Base-by-base conservation (phyloP, 2,329 filamentous ascomycete genomes). In the Acephala macrosclerotiorum region DNA sequence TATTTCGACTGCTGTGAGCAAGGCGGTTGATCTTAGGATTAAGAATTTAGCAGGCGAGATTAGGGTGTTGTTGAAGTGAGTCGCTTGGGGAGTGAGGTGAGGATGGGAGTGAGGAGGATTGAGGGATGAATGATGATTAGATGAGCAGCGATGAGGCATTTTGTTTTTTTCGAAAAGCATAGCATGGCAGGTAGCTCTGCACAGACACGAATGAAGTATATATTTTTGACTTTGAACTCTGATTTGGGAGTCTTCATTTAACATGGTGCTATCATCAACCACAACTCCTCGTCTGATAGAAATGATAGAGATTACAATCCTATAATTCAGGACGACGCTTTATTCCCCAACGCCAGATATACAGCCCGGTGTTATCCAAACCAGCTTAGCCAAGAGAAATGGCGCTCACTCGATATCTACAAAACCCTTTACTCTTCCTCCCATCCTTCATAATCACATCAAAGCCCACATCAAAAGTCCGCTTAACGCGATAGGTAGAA, bases 31-130 rank as follows among this genome's bases (percentile, higher is more conserved):
- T 74, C 85, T 86, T 5, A 81, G 89, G 66, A 83, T 89, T 60
- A 85, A 84, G 79, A 83, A 84, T 49, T 81, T 91, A 14, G 80
- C 87, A 38, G 79, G 77, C 55, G 89, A 91, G 78, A 89, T 91
- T 56, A 47, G 29, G 57, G 65, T 38, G 38, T 65, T 74, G 49
- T 55, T 74, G 26, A 67, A 64, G 57, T 68, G 64, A 63, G 45
- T 47, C 12, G 18, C 8, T 2, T 61, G 18, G 42, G 26, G 33
- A 35, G 25, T 63, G 53, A 58, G 51, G 55, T 58, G 26, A 9
- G 29, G 29, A 33, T 33, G 29, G 29, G 29, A n/a, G n/a, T n/a
- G 29, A 33, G 29, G 29, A 9, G 4, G 29, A 33, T 33, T 33
- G 29, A 33, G 4, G 29, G 29, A 33, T 33, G 4, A 33, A n/a